phyloP scores from a whole-genome alignment of 2,329 filamentous ascomycete genomes.

The Neofusicoccum parvum region DNA sequence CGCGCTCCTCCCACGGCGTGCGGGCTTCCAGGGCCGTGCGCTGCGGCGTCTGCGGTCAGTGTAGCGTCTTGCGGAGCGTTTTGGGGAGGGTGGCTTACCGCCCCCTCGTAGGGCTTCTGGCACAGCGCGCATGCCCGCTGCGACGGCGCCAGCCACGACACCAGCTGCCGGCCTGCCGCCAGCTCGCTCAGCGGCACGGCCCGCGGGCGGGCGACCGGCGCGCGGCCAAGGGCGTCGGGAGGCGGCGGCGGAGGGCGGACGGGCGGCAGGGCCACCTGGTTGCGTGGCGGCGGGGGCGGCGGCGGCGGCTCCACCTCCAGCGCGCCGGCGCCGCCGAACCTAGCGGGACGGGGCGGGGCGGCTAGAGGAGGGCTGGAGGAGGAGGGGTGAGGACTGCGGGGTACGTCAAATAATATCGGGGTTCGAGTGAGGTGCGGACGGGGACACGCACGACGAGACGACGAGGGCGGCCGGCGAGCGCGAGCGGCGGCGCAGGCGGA shows the following conservation, averaged over 20 bases:
- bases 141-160: background rate
- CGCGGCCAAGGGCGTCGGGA: background rate
- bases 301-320: background rate
- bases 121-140: background rate
- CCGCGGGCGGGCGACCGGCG: background rate
- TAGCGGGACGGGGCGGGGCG: background rate
- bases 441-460: background rate
- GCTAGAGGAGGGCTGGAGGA: background rate
- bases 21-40: background rate
- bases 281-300: background rate
- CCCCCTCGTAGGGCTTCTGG: background rate
- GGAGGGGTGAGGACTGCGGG: background rate
- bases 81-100: background rate
- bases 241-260: background rate
- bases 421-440: background rate
- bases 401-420: background rate
- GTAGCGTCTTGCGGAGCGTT: background rate
- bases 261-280: background rate
- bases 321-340: background rate
- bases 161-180: background rate
- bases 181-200: background rate
- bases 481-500: background rate
- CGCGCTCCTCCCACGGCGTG: constrained; percentile 12
- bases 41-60: background rate
- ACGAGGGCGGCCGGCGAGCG: background rate